These are phyloP conservation scores for Dryas alaskensis DNA, from an alignment of 306 rosid genomes.

Conservation along the genomic window DNA sequence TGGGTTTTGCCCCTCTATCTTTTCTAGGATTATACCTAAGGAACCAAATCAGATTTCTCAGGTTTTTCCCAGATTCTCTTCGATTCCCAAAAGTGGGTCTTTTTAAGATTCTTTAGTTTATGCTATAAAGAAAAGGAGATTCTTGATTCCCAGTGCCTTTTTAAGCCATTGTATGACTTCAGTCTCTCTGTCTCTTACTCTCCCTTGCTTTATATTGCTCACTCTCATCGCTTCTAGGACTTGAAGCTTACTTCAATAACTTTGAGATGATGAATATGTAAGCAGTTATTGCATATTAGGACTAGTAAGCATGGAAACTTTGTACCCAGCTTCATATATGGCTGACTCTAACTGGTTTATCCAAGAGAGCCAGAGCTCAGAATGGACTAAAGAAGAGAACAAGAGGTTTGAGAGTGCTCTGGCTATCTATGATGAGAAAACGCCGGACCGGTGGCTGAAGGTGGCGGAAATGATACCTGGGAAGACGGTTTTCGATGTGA, in stretches of 20 bases:
- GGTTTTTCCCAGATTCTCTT: conserved; percentile 52
- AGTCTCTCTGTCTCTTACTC: conserved; percentile 13
- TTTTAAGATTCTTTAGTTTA: conserved; percentile 57
- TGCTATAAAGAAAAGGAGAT: conserved; percentile 49
- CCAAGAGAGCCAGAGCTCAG: conserved; percentile 45
- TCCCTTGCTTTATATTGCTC: background rate
- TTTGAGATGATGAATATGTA: conserved; percentile 25
- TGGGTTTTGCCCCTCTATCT: conserved; percentile 16
- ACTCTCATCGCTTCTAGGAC: background rate
- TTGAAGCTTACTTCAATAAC: conserved; percentile 13
- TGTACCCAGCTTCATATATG: conserved; percentile 42
- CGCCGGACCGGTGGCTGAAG: conserved; percentile 70
- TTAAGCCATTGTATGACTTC: conserved; percentile 36
- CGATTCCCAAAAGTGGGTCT: conserved; percentile 74
- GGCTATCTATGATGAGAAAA: conserved; percentile 70
- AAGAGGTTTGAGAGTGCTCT: conserved; percentile 88
- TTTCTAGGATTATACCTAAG: background rate
- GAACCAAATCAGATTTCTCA: conserved; percentile 19
- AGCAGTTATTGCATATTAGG: conserved; percentile 13
- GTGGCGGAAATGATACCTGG: conserved; percentile 89
- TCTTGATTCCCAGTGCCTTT: conserved; percentile 56
- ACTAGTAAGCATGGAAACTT: conserved; percentile 56
- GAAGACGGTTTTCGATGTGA: conserved; percentile 73
- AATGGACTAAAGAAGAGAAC: conserved; percentile 91
- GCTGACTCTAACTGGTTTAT: conserved; percentile 47